Percentiles rank a stretch among this genome's conserved stretches.
Conservation (phyloP, 805 yeast species). For the Pichia cabralensis region DNA sequence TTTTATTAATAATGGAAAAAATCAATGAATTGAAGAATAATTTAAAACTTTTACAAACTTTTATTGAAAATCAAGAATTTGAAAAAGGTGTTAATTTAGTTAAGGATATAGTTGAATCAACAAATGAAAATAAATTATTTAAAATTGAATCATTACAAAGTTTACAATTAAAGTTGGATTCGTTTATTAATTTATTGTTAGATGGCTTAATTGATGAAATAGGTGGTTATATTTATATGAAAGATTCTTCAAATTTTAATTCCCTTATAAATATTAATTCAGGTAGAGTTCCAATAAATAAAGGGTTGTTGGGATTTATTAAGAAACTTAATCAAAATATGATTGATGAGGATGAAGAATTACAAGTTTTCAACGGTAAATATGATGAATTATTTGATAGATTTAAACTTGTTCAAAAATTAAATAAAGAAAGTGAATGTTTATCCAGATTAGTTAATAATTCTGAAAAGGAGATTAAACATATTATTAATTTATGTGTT, state of each 20-base stretch:
- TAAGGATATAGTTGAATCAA: conserved; percentile 31
- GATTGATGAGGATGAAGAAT: conserved; percentile 4
- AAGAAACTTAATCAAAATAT: conserved; percentile 2
- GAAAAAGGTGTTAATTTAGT: conserved; percentile 33
- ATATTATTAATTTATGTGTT: conserved; percentile 48
- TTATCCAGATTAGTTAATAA: conserved; percentile 44
- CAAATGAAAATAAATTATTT: conserved; percentile 47
- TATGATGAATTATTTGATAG: conserved; percentile 15
- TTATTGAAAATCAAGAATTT: conserved; percentile 62
- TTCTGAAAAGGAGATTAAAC: conserved; percentile 52
- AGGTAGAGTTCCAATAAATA: conserved; percentile 4
- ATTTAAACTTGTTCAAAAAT: conserved; percentile 25
- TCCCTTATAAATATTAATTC: background rate
- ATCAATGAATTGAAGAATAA: conserved; percentile 50
- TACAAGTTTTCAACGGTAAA: conserved; percentile 11
- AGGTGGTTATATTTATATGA: conserved; percentile 36
- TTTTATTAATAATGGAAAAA: conserved; percentile 60
- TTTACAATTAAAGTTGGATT: conserved; percentile 40
- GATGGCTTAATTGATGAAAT: conserved; percentile 72
- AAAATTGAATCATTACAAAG: conserved; percentile 42
- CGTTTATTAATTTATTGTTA: conserved; percentile 51
- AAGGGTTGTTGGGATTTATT: conserved; percentile 8
- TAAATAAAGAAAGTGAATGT: conserved; percentile 52
- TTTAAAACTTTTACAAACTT: conserved; percentile 55
- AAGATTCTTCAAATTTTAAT: background rate